Base-by-base conservation (phyloP, 768 basidiomycete genomes). In the Kondoa malvinella region DNA sequence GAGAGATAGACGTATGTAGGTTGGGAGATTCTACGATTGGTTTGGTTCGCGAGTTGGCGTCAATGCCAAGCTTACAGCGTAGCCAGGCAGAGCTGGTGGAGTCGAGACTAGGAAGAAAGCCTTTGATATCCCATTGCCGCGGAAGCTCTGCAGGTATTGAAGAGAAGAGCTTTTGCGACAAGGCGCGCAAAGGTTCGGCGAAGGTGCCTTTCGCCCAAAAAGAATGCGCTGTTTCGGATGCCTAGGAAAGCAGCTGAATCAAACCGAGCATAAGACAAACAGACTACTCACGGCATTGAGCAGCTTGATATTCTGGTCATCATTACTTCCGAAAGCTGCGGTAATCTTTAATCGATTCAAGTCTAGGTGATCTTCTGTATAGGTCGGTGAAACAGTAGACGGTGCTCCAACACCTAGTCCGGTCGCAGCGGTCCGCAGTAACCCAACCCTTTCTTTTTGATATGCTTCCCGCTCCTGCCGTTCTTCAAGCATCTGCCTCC, bases 161-260 rank as follows among this genome's bases (percentile, higher is more conserved):
- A 8, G 40, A 50, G 40, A 50, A 50, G 12, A 50, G 21, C 40
- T 50, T 50, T 8, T 50, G 12, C 40, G 40, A 8, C 21, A 50
- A 21, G 21, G 8, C 40, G 8, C 40, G 40, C 21, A 50, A 50
- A 50, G 40, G 40, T n/a, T 16, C 12, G 27, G 31, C 12, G 31
- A 63, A 63, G 12, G 61, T 63, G 14, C 30, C 30, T 32, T 27
- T 27, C 12, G 61, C 27, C 61, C 61, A 63, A 32, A 30, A 63
- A 29, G 15, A 31, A 29, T 32, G 61, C 32, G 61, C 30, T 14
- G 21, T 8, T 33, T 63, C 61, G n/a, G 30, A 30, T 32, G 27
- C 33, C 27, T 32, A 12, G 15, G 3, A 16, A 63, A 14, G 14
- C 14, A 59, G 8, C 25, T 31, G 8, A 31, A 59, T 25, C 12